These are phyloP conservation scores for Aspergillus alliaceus DNA, from an alignment of 2,329 filamentous ascomycete genomes.

Conservation along the genomic window DNA sequence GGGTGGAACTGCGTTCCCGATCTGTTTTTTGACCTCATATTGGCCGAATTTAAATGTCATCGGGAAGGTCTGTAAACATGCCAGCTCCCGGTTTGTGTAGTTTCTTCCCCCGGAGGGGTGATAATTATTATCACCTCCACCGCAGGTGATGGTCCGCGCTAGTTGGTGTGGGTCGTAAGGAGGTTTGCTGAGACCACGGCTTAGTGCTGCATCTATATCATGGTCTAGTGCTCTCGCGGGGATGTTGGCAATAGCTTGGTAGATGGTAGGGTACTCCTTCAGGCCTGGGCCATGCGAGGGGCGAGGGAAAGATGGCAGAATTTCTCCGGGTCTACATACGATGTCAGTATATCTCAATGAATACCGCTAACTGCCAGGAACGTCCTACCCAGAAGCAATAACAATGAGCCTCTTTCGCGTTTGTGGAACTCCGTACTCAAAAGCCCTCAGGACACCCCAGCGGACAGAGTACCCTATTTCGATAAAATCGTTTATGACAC, in stretches of 20 bases:
- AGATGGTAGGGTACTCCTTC: constrained; percentile 41
- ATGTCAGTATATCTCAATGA: background rate
- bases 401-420: constrained; percentile 51
- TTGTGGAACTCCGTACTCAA: constrained; percentile 53
- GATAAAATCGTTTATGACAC: constrained; percentile 65
- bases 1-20: constrained; percentile 78
- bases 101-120: constrained; percentile 64
- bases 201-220: constrained; percentile 30
- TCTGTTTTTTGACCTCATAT: constrained; percentile 54
- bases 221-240: constrained; percentile 44
- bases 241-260: constrained; percentile 42
- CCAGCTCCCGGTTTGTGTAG: constrained; percentile 68
- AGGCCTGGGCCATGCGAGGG: constrained; percentile 56
- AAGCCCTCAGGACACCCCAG: constrained; percentile 61
- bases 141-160: constrained; percentile 62
- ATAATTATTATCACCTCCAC: constrained; percentile 59
- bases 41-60: constrained; percentile 57
- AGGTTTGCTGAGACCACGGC: constrained; percentile 17
- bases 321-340: constrained; percentile 64
- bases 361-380: background rate
- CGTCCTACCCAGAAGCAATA: constrained; percentile 53
- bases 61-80: constrained; percentile 70
- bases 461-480: constrained; percentile 66
- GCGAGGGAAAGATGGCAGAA: constrained; percentile 63
- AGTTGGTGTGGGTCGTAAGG: constrained; percentile 54